Base-by-base conservation (phyloP, 306 rosid species). In the Acacia melanoxylon region DNA sequence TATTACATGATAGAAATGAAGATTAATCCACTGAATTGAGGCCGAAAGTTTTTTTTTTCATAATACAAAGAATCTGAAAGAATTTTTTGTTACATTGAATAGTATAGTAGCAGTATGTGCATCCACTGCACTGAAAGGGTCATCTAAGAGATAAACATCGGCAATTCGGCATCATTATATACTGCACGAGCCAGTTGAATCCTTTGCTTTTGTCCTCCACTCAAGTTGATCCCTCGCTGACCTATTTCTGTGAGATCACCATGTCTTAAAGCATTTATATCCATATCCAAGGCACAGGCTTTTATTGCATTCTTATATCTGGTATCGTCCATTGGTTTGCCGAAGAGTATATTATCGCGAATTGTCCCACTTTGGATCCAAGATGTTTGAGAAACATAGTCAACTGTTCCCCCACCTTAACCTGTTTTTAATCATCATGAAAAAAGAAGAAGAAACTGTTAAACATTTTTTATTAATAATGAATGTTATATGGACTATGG, bases 131-230 rank as follows among this genome's bases (percentile, higher is more conserved):
- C 98, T 92, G 73, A 94, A 92, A 48, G 97, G 94, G 52, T 94
- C 97, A 74, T 92, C 95, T 1, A 92, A 91, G 54, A 94, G 94
- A 82, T 92, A 94, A 52, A 91, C 80, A 81, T 94, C 91, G 11
- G 91, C 94, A 77, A 92, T 94, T 94, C 91, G 11, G 91, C 94
- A 77, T 94, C 95, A 52, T 87, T 89, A 80, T 92, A 92, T 67
- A 92, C 91, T 49, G 98, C 95, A 76, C 95, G 81, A 51, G 97
- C 98, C 8, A 92, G 94, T 72, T 90, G 97, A 86, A 94, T 90
- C 87, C 95, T 88, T 62, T 94, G 97, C 86, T 92, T 94, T 80
- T 94, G 98, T 62, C 98, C 98, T 76, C 95, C 98, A 80, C 98
- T 94, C 97, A 94, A 72, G 88, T 94, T 94, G 52, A 92, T 77